A percentile compares a stretch with the other conserved stretches of the same genome.
phyloP scores from a whole-genome alignment of 192 early-diverging fungal species.

The Umbelopsis sp. region DNA sequence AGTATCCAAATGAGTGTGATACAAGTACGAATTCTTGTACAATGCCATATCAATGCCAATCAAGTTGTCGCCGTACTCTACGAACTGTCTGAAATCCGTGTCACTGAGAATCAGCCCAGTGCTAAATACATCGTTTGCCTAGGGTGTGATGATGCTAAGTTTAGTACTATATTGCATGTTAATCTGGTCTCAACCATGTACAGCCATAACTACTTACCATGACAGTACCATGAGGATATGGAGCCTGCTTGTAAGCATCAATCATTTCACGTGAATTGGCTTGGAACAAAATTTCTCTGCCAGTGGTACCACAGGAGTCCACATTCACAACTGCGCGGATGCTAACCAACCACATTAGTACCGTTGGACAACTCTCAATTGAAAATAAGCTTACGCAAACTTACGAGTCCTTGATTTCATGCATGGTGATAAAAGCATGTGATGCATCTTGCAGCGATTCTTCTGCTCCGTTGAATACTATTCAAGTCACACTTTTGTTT shows the following conservation, averaged over 20 bases:
- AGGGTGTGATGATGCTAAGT: too few species aligned
- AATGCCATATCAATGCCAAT: slow-evolving; percentile 72
- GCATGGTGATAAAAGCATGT: slow-evolving; percentile 70
- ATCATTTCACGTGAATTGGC: slow-evolving; percentile 70
- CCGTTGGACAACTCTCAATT: too few species aligned
- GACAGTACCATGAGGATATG: slow-evolving; percentile 70
- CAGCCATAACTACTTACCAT: slow-evolving; percentile 38
- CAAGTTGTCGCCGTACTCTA: slow-evolving; percentile 62
- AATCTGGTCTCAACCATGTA: too few species aligned
- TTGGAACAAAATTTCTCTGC: slow-evolving; percentile 74
- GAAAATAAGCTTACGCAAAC: slow-evolving; percentile 3
- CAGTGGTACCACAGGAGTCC: slow-evolving; percentile 72
- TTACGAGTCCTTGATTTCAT: slow-evolving; percentile 49
- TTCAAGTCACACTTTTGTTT: slow-evolving; percentile 12
- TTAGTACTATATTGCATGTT: too few species aligned
- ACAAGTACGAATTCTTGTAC: slow-evolving; percentile 70
- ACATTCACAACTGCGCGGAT: slow-evolving; percentile 73
- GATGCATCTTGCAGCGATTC: slow-evolving; percentile 78
- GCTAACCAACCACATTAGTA: slow-evolving; percentile 15
- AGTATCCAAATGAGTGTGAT: slow-evolving; percentile 74
- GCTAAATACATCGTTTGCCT: slow-evolving; percentile 60
- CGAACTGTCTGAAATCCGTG: slow-evolving; percentile 79
- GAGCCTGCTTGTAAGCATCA: slow-evolving; percentile 64
- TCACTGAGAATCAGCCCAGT: slow-evolving; percentile 69
- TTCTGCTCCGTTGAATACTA: slow-evolving; percentile 79